Conservation (phyloP, 1,284 basidiomycete species). For the Cryptococcus sp. region DNA sequence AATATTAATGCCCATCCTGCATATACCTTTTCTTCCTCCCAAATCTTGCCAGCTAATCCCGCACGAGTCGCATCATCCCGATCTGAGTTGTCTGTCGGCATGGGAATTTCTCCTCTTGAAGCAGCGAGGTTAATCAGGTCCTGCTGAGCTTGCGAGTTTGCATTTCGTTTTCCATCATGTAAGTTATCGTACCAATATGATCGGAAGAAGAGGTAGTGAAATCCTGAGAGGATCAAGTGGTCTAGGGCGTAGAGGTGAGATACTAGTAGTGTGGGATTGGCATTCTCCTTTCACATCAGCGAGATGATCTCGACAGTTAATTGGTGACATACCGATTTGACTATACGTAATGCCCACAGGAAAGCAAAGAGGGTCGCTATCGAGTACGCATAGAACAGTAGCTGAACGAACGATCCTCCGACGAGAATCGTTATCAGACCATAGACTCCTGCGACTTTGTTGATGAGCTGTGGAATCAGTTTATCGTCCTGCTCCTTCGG, state of each 20-base stretch:
- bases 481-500: not conserved
- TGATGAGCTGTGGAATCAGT: constrained; percentile 63
- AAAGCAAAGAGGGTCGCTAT: constrained; percentile 74
- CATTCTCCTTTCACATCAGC: constrained; percentile 64
- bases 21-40: constrained; percentile 86
- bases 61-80: constrained; percentile 63
- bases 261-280: constrained; percentile 77
- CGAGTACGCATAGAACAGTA: constrained; percentile 90
- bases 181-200: constrained; percentile 86
- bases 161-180: constrained; percentile 76
- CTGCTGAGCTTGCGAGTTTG: constrained; percentile 79
- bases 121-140: constrained; percentile 60
- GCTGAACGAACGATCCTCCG: constrained; percentile 82
- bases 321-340: constrained; percentile 63
- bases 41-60: constrained; percentile 70
- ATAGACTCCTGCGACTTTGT: constrained; percentile 97
- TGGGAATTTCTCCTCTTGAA: constrained; percentile 37
- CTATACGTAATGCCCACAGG: constrained; percentile 79
- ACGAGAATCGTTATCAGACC: constrained; percentile 88
- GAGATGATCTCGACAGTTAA: constrained; percentile 1
- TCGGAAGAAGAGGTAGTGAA: constrained; percentile 85
- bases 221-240: constrained; percentile 85
- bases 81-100: constrained; percentile 48
- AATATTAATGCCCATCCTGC: constrained; percentile 65
- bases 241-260: constrained; percentile 90